Percentiles rank a stretch among this genome's conserved stretches.
These are phyloP conservation scores for Zalerion maritima DNA, from an alignment of 495 filamentous ascomycete species.

Conservation along the genomic window DNA sequence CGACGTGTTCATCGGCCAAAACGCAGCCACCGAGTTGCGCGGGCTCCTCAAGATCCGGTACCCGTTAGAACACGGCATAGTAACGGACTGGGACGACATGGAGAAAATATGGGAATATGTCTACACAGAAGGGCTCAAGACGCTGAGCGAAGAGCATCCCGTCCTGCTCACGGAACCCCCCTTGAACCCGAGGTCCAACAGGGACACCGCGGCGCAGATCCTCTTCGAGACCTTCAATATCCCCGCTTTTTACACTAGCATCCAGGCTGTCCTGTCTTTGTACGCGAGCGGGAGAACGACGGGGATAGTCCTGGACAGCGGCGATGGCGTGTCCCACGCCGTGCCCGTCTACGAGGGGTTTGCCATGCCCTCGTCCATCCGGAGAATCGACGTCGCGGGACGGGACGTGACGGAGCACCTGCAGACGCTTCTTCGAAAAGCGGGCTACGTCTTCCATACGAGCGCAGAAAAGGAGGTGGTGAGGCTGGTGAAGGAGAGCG, in stretches of 20 bases:
- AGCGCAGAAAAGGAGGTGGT: slow-evolving; percentile 98
- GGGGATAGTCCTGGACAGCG: slow-evolving; percentile 86
- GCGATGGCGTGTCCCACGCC: slow-evolving; percentile 93
- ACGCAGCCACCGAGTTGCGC: slow-evolving; percentile 76
- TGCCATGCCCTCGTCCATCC: slow-evolving; percentile 87
- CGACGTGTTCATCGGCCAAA: slow-evolving; percentile 90
- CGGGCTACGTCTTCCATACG: slow-evolving; percentile 88
- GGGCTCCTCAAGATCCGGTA: slow-evolving; percentile 91
- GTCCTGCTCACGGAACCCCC: slow-evolving; percentile 94
- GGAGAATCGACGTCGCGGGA: slow-evolving; percentile 93
- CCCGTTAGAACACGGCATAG: slow-evolving; percentile 92
- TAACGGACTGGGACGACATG: slow-evolving; percentile 99
- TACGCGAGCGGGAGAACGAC: slow-evolving; percentile 96
- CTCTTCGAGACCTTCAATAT: slow-evolving; percentile 99
- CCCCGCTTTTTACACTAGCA: slow-evolving; percentile 87
- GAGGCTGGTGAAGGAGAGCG: slow-evolving; percentile 89
- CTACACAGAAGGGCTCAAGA: slow-evolving; percentile 61
- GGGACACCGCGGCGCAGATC: slow-evolving; percentile 92
- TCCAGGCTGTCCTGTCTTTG: slow-evolving; percentile 90
- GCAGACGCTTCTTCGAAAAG: slow-evolving; percentile 81
- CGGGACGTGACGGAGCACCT: slow-evolving; percentile 94
- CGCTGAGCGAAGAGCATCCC: slow-evolving; percentile 94
- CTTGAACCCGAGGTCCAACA: slow-evolving; percentile 88
- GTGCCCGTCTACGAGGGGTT: slow-evolving; percentile 98
- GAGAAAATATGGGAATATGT: slow-evolving; percentile 90